Conservation (phyloP, 2,329 filamentous ascomycete genomes). For the Aspergillus tubingensis region DNA sequence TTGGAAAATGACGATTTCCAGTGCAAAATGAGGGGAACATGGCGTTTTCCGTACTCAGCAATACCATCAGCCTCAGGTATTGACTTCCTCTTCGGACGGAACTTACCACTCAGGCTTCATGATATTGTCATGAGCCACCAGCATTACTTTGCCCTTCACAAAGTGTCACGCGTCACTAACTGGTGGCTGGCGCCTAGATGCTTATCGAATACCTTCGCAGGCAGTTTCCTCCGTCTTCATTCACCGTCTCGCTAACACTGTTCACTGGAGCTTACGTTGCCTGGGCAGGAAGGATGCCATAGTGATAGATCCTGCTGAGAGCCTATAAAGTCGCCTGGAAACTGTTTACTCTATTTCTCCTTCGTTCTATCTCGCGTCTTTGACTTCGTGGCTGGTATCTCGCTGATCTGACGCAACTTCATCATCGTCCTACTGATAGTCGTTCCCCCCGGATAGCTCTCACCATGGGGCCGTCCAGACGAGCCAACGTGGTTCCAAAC, state of each 20-base stretch:
- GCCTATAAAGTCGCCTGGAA: too few relatives aligned
- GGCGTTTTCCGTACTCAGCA: not conserved
- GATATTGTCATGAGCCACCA: not conserved
- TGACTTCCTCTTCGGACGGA: not conserved
- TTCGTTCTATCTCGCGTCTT: too few relatives aligned
- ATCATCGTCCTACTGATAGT: not conserved
- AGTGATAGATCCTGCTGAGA: too few relatives aligned
- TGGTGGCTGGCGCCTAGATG: not conserved
- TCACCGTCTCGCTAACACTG: not conserved
- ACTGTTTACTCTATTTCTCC: too few relatives aligned
- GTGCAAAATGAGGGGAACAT: not conserved
- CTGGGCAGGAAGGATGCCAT: too few relatives aligned
- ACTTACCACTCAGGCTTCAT: not conserved
- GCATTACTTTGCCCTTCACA: not conserved
- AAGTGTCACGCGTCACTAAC: not conserved
- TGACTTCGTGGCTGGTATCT: too few relatives aligned
- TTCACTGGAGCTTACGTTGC: too few relatives aligned
- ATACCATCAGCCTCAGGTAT: not conserved
- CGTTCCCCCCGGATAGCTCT: not conserved
- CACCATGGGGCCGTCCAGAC: not conserved
- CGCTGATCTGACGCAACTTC: too few relatives aligned
- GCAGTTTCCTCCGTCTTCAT: not conserved
- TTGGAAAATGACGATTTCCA: too few relatives aligned
- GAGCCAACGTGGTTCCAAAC: constrained; percentile 9
- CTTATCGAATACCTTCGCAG: too few relatives aligned